Conservation (phyloP, 371 early-diverging fungal genomes). For the Syncephalastrum sp. region DNA sequence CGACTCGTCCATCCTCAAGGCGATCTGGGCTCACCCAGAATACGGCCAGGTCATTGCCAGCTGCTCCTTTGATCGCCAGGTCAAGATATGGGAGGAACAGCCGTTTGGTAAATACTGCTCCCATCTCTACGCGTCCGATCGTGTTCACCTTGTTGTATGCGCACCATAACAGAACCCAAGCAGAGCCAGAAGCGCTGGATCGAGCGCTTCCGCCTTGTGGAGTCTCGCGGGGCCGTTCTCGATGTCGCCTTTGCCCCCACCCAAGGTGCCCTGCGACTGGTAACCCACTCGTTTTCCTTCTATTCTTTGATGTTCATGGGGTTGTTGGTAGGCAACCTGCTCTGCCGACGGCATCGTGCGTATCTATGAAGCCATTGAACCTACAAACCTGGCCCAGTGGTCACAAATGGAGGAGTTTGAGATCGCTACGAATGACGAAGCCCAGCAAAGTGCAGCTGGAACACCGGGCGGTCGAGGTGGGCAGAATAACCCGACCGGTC, state of each 20-base stretch:
- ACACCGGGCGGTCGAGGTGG: background rate
- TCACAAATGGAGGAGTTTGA: slow-evolving; percentile 74
- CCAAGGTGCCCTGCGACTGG: slow-evolving; percentile 73
- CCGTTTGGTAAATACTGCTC: slow-evolving; percentile 54
- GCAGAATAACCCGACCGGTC: background rate
- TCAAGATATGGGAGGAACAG: slow-evolving; percentile 91
- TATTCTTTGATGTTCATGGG: background rate
- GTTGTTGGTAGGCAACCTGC: slow-evolving; percentile 67
- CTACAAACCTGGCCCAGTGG: slow-evolving; percentile 80
- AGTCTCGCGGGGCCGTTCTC: slow-evolving; percentile 75
- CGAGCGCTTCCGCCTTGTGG: slow-evolving; percentile 65
- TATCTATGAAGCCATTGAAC: slow-evolving; percentile 89
- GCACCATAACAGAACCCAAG: slow-evolving; percentile 45
- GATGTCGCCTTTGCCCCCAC: slow-evolving; percentile 90
- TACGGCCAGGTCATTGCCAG: slow-evolving; percentile 91
- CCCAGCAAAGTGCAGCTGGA: slow-evolving; percentile 7
- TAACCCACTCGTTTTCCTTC: slow-evolving; percentile 20
- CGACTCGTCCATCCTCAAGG: slow-evolving; percentile 82
- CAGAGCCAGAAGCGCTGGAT: slow-evolving; percentile 72
- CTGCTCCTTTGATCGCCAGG: slow-evolving; percentile 88
- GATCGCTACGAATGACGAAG: slow-evolving; percentile 17
- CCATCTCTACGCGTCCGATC: background rate
- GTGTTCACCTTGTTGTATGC: too few species aligned
- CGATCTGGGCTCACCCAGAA: slow-evolving; percentile 92
- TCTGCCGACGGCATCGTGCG: slow-evolving; percentile 87